Base-by-base conservation (phyloP, 2,329 filamentous ascomycete species). In the Metarhizium album region DNA sequence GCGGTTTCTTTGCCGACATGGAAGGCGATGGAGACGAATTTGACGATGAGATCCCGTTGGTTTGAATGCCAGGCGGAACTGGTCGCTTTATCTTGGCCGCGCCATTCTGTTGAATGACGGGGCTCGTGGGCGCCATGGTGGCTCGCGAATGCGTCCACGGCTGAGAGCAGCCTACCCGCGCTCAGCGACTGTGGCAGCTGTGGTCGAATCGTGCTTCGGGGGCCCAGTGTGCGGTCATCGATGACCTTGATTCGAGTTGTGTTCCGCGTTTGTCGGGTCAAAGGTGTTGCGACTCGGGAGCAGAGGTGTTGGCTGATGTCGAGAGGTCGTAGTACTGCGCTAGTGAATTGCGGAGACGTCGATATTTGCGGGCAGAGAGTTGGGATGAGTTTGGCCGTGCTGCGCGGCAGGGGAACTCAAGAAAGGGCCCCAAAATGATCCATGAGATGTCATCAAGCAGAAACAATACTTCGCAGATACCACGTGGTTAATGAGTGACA, bases 11-110 rank as follows among this genome's bases (percentile, higher is more conserved):
- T 9, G 74, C 67, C 9, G 82, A 69, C 59, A 82, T 67, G 57
- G 72, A 78, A 4, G 78, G 76, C 3, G 78, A 79, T 1, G 82
- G 75, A 2, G 81, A 84, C 3, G 80, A 77, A 53, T 78, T 75
- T 1, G 78, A 75, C 23, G 79, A 68, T 56, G 72, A 71, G 53
- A 72, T 68, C 33, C 82, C 81, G 66, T 86, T 86, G 53, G 80
- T 78, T 64, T 85, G 83, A 52, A 85, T 79, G 43, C 80, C 77
- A 45, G 83, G 75, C 37, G 82, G 81, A 48, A 78, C 72, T 54
- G 82, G 82, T 35, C 84, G 82, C 69, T 88, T 89, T 56, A 80
- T 76, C 69, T 88, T 89, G 57, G 64, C 65, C 57, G 67, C 61
- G 59, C 66, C 69, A 62, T 68, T 67, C 52, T 71, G 70, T 58